Conservation (phyloP, 2,329 filamentous ascomycete genomes). For the Paraphaeosphaeria minitans region DNA sequence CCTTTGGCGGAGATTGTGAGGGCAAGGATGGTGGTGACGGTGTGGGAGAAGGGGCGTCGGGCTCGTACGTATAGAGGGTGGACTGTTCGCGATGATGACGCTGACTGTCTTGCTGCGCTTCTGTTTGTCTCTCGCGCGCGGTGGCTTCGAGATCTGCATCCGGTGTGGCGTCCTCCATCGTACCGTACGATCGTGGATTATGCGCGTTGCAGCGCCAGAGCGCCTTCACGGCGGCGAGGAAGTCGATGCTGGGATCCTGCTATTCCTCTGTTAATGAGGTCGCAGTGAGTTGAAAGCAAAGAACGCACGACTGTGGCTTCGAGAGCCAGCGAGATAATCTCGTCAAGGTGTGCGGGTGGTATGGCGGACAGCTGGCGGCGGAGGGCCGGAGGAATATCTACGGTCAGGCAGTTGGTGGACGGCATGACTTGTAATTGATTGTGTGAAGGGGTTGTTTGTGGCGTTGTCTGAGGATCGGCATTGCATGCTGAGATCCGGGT, state of each 20-base stretch:
- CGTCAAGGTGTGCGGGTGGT: background rate
- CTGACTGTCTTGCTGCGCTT: background rate
- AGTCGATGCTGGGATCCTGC: conserved; percentile 3
- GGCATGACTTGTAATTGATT: background rate
- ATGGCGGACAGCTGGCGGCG: background rate
- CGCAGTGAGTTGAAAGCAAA: too few species aligned
- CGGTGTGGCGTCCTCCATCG: background rate
- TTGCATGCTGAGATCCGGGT: background rate
- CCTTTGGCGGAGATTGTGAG: too few species aligned
- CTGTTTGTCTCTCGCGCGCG: too few species aligned
- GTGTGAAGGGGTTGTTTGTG: background rate
- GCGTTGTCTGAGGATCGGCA: background rate
- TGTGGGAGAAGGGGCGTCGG: background rate
- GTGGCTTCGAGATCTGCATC: background rate
- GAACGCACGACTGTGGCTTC: background rate
- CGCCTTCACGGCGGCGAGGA: background rate
- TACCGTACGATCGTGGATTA: background rate
- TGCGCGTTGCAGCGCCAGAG: background rate
- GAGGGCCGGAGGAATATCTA: background rate
- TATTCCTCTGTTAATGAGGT: background rate
- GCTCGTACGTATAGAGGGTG: background rate
- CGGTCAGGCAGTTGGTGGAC: background rate
- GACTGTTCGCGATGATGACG: background rate
- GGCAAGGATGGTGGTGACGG: background rate
- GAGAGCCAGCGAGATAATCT: background rate